A percentile compares a stretch with the other conserved stretches of the same genome.
phyloP scores from a whole-genome alignment of 495 filamentous ascomycete genomes.

The Trichoderma erinaceum region DNA sequence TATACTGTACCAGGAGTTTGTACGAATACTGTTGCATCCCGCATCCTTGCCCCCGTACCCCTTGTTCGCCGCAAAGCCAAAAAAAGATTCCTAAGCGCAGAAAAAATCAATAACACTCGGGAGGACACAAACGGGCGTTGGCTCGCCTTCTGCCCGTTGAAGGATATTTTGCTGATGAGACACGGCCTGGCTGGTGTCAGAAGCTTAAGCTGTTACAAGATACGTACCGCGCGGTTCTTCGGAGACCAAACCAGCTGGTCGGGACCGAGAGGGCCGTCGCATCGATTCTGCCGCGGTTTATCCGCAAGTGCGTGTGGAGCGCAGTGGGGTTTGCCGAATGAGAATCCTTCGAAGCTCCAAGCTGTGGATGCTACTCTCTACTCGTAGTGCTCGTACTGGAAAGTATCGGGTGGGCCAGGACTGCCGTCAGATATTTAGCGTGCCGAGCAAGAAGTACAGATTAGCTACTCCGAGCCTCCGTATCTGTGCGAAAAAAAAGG shows the following conservation, averaged over 20 bases:
- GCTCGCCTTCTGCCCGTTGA: neutral
- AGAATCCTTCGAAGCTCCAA: neutral
- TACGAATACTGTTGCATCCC: neutral
- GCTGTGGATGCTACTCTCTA: neutral
- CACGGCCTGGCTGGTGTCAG: neutral
- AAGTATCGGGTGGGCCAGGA: no score
- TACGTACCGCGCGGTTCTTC: neutral
- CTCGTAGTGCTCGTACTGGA: no score
- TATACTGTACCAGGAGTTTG: no score
- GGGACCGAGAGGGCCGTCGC: slow-evolving; percentile 8
- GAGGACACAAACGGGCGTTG: neutral
- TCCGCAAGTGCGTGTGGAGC: neutral
- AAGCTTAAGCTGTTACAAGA: neutral
- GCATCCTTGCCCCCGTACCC: neutral
- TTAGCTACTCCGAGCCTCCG: neutral
- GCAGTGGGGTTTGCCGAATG: neutral
- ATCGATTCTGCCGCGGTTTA: neutral
- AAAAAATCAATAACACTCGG: neutral
- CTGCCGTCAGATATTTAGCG: no score
- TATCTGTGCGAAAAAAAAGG: neutral
- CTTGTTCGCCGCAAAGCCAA: neutral
- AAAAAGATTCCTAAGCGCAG: no score
- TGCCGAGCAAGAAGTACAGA: neutral
- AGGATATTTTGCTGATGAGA: neutral
- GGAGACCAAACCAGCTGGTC: slow-evolving; percentile 11